These are phyloP conservation scores for Suillus sp. DNA, from an alignment of 768 basidiomycete genomes.

Conservation along the genomic window DNA sequence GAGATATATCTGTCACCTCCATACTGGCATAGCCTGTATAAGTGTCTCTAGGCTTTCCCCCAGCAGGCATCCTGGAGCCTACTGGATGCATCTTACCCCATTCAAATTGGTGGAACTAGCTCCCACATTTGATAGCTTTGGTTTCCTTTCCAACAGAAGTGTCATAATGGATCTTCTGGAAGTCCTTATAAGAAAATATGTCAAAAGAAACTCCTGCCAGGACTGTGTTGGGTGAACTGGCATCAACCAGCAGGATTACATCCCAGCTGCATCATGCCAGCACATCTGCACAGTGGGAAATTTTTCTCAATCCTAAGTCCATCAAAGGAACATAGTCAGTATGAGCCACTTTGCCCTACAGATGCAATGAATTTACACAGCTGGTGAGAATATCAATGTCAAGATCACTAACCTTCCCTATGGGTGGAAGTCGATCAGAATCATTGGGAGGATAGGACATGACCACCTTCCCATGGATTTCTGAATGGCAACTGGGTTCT, in stretches of 20 bases:
- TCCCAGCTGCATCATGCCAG: neutral
- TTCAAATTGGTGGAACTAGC: neutral
- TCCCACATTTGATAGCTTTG: neutral
- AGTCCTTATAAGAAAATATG: neutral
- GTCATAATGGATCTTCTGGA: neutral
- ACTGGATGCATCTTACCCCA: neutral
- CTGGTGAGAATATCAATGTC: no score
- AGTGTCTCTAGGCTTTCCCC: neutral
- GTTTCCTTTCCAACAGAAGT: neutral
- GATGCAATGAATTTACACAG: neutral
- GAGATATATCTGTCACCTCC: no score
- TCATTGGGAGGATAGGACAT: neutral
- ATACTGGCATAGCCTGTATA: no score
- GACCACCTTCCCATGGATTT: neutral
- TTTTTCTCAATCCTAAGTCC: no score
- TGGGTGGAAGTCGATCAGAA: neutral
- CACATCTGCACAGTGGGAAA: neutral
- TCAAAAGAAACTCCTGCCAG: neutral
- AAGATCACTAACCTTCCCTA: neutral
- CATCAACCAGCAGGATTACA: neutral
- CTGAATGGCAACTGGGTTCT: neutral
- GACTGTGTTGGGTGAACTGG: neutral
- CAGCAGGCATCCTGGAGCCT: neutral
- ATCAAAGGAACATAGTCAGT: no score
- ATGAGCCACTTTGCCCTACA: neutral